Base-by-base conservation (phyloP, 768 basidiomycete species). In the Termitomyces sp. region DNA sequence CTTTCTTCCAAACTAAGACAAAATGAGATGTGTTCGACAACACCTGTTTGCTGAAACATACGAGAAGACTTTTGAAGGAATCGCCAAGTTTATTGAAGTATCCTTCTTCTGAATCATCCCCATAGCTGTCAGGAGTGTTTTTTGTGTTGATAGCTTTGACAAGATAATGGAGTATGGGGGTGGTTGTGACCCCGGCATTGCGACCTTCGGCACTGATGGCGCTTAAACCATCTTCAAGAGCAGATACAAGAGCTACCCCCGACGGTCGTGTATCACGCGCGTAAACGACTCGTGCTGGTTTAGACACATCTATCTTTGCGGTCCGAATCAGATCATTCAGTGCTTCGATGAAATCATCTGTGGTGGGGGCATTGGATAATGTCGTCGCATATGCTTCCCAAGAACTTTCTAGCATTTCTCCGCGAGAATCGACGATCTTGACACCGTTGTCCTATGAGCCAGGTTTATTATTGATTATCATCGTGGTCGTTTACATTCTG, bases 341-440 rank as follows among this genome's bases (percentile, higher is more conserved):
- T 7, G 79, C 78, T 15, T 75, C 68, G 46, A 94, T 64, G 69
- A 98, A 85, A n/a, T 83, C 86, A 51, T 83, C 81, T 7, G 88
- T 83, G 22, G 84, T 84, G 5, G 80, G 60, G 27, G 91, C 91
- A 67, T 98, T 98, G 53, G 96, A 89, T 13, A 99, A 73, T 7
- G 72, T 71, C 10, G 97, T 96, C 5, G 95, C 94, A 68, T 95
- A 83, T 1, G 66, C 65, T 69, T 99, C 97, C 97, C 97, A 99
- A 36, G 89, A 80, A 2, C 88, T 76, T 66, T 97, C 91, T 10
- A 99, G 80, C 97, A 99, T 99, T 70, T 99, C 96, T 20, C 97
- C 97, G 13, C 84, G 86, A 20, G 97, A 93, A 73, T 99, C 97
- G 36, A 99, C 94, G 36, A 99, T 82, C 72, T 99, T 99, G 59